A percentile compares a stretch with the other conserved stretches of the same genome.
phyloP scores from a whole-genome alignment of 345 rosid genomes.

The Populus ilicifolia region DNA sequence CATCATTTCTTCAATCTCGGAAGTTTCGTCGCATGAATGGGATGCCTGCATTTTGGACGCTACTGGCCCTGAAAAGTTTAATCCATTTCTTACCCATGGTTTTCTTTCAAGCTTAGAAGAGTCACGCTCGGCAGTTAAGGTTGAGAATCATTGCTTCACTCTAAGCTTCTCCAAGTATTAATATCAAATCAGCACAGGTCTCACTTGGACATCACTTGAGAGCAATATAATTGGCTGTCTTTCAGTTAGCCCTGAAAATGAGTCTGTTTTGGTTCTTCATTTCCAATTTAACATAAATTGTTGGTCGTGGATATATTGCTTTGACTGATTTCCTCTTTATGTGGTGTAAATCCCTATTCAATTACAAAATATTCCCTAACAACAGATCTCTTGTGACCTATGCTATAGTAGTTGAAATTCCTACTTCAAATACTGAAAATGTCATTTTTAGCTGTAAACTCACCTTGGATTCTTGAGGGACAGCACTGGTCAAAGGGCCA shows the following conservation, averaged over 20 bases:
- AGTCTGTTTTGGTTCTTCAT: background rate
- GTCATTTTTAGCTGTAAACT: too few relatives aligned
- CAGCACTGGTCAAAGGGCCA: too few relatives aligned
- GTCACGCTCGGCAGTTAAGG: conserved; percentile 64
- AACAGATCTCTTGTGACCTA: too few relatives aligned
- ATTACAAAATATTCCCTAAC: too few relatives aligned
- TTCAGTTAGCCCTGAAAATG: background rate
- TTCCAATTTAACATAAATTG: background rate
- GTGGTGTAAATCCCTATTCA: background rate
- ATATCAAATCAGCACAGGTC: background rate
- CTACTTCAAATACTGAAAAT: too few relatives aligned
- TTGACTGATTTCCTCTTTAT: background rate
- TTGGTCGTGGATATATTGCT: background rate
- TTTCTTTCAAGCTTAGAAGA: conserved; percentile 91
- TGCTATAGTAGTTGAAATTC: too few relatives aligned
- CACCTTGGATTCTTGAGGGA: too few relatives aligned
- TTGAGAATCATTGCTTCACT: conserved; percentile 16
- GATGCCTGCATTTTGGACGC: conserved; percentile 79
- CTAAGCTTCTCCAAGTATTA: background rate
- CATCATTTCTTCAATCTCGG: conserved; percentile 64
- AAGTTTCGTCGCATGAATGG: conserved; percentile 66
- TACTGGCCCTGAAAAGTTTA: conserved; percentile 54
- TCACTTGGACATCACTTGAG: background rate
- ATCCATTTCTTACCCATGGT: conserved; percentile 74
- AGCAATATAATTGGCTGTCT: background rate